Evolutionary conservation across 1,284 basidiomycete genomes (phyloP).

Genomic region (Fomitopsis pinicola): DNA sequence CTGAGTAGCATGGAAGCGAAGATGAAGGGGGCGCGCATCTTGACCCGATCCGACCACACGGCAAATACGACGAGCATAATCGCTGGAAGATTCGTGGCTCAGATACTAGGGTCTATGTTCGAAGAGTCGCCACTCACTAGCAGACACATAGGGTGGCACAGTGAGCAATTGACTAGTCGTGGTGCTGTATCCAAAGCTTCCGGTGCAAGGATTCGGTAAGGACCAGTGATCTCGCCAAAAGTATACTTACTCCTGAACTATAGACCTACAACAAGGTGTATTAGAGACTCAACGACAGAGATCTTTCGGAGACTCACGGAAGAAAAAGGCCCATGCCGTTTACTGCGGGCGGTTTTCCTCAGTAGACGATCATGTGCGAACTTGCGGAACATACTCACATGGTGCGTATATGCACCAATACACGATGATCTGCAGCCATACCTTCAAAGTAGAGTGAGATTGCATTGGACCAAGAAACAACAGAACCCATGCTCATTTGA

Average conservation of each 20-base stretch:
- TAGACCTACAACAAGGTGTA: background rate
- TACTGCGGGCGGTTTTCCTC: constrained; percentile 20
- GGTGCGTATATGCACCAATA: constrained; percentile 59
- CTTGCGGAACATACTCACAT: constrained; percentile 35
- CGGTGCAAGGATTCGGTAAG: no score
- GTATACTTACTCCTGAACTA: constrained; percentile 20
- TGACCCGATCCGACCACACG: constrained; percentile 55
- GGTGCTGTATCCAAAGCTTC: constrained; percentile 46
- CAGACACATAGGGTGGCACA: constrained; percentile 63
- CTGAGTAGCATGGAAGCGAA: constrained; percentile 47
- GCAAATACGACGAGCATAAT: constrained; percentile 49
- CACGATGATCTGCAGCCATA: constrained; percentile 54
- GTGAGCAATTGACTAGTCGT: constrained; percentile 64
- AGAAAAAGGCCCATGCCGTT: constrained; percentile 62
- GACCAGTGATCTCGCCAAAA: no score
- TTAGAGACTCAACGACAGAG: no score
- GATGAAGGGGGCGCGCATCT: constrained; percentile 60
- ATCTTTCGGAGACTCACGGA: constrained; percentile 43
- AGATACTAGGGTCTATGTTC: background rate
- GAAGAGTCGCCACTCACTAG: constrained; percentile 35
- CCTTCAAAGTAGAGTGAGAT: constrained; percentile 17
- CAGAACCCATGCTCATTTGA: no score
- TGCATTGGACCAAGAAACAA: no score
- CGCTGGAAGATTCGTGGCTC: constrained; percentile 31
- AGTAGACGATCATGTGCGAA: background rate